Conservation (phyloP, 2,329 filamentous ascomycete genomes). For the Colletotrichum tamarilloi region DNA sequence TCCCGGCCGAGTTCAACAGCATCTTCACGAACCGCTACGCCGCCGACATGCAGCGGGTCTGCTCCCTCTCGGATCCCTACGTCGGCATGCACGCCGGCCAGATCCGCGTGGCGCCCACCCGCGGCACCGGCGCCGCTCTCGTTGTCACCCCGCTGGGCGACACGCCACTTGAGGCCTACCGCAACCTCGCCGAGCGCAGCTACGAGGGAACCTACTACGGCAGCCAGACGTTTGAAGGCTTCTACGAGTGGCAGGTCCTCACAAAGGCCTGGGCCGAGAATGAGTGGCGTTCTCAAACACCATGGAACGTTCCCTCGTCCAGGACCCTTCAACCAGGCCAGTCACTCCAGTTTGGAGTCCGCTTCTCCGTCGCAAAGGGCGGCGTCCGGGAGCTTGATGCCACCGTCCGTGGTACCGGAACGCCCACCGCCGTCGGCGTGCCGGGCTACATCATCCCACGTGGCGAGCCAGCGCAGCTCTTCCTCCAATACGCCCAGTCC, state of each 20-base stretch:
- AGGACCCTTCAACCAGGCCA: constrained; percentile 55
- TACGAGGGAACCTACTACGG: constrained; percentile 55
- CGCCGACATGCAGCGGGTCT: constrained; percentile 58
- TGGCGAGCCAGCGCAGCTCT: constrained; percentile 58
- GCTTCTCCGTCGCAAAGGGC: constrained; percentile 58
- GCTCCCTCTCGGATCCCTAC: constrained; percentile 68
- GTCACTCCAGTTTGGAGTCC: constrained; percentile 59
- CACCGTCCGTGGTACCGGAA: constrained; percentile 53
- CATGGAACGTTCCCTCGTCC: constrained; percentile 67
- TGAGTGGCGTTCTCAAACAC: constrained; percentile 59
- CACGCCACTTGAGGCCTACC: constrained; percentile 63
- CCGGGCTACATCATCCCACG: constrained; percentile 65
- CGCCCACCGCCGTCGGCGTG: constrained; percentile 61
- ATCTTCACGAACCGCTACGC: constrained; percentile 66
- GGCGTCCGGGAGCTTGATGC: constrained; percentile 60
- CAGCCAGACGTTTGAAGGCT: constrained; percentile 68
- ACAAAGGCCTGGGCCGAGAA: constrained; percentile 65
- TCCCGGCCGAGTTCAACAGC: constrained; percentile 71
- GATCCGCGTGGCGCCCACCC: constrained; percentile 61
- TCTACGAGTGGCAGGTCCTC: constrained; percentile 70
- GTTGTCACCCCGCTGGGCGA: constrained; percentile 63
- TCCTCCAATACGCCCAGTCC: constrained; percentile 51
- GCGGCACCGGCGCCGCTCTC: constrained; percentile 62
- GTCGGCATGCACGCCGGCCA: constrained; percentile 69
- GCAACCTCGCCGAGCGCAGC: constrained; percentile 59